Percentiles rank a stretch among this genome's conserved stretches.
Evolutionary conservation across 1,284 basidiomycete genomes (phyloP).

Genomic region (Meira nashicola): DNA sequence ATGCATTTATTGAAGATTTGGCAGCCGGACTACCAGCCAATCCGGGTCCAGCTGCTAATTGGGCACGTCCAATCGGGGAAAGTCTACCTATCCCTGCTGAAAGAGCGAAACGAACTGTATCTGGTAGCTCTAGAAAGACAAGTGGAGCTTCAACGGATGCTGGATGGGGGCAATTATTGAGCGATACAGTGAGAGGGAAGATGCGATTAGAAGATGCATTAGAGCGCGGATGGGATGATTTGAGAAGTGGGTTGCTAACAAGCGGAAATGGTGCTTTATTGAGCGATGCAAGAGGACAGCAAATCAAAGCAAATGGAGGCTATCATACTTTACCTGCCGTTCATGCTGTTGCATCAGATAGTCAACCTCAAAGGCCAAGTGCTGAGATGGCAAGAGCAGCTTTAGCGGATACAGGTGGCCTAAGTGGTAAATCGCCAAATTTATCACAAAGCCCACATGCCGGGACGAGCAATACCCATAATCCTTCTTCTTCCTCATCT

Average conservation of each 20-base stretch:
- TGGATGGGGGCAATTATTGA: constrained; percentile 14
- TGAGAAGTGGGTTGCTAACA: constrained; percentile 6
- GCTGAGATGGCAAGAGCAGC: constrained; percentile 9
- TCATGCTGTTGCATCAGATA: no score
- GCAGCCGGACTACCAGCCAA: constrained; percentile 42
- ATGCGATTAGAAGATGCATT: constrained; percentile 20
- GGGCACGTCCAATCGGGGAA: constrained; percentile 47
- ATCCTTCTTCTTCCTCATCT: not conserved
- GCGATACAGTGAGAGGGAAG: constrained; percentile 14
- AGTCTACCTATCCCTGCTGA: constrained; percentile 26
- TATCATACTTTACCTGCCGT: no score
- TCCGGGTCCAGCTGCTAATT: constrained; percentile 43
- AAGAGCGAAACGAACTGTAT: not conserved
- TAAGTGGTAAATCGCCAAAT: not conserved
- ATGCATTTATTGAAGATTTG: constrained; percentile 32
- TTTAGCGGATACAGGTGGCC: not conserved
- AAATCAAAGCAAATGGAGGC: not conserved
- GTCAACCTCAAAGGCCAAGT: constrained; percentile 2
- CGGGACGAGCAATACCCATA: not conserved
- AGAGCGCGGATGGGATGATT: constrained; percentile 17
- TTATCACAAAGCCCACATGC: not conserved
- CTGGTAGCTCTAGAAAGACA: not conserved
- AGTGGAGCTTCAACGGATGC: not conserved
- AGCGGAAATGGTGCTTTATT: not conserved
- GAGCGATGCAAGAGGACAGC: not conserved